phyloP scores from a whole-genome alignment of 2,329 filamentous ascomycete species.

The Leptosphaerulina australis region DNA sequence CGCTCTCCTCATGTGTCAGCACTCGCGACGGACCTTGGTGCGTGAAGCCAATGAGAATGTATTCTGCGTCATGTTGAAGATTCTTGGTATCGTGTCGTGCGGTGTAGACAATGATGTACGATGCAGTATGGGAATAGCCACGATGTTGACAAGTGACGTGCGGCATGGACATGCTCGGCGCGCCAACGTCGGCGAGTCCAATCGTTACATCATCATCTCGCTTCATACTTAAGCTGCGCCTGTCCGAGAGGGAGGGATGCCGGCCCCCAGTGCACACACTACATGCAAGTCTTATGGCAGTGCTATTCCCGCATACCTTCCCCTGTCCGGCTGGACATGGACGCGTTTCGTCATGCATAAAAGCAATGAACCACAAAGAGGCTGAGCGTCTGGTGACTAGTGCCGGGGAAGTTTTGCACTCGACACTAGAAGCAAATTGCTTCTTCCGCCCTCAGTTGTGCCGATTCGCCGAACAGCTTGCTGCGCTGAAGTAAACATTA shows the following conservation, averaged over 20 bases:
- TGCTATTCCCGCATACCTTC: constrained; percentile 18
- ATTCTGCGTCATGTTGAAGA: constrained; percentile 39
- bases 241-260: background rate
- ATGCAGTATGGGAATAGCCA: constrained; percentile 29
- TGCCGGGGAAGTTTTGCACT: constrained; percentile 6
- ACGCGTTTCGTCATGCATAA: constrained; percentile 26
- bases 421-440: constrained; percentile 12
- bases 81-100: constrained; percentile 18
- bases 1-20: background rate
- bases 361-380: constrained; percentile 23
- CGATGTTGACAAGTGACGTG: constrained; percentile 20
- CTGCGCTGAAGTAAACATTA: background rate
- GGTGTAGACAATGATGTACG: constrained; percentile 27
- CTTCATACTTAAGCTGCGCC: constrained; percentile 2
- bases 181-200: constrained; percentile 18
- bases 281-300: constrained; percentile 17
- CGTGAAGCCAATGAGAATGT: constrained; percentile 53
- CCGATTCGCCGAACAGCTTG: constrained; percentile 12
- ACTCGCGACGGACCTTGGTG: constrained; percentile 44
- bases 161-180: constrained; percentile 38
- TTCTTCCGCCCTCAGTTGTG: constrained; percentile 12
- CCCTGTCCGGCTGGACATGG: constrained; percentile 22
- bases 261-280: constrained; percentile 14
- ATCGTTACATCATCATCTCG: constrained; percentile 38
- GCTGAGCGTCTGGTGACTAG: constrained; percentile 16